Evolutionary conservation across 176 grass and related monocot species (phyloP).

Genomic region (Zoysia japonica): DNA sequence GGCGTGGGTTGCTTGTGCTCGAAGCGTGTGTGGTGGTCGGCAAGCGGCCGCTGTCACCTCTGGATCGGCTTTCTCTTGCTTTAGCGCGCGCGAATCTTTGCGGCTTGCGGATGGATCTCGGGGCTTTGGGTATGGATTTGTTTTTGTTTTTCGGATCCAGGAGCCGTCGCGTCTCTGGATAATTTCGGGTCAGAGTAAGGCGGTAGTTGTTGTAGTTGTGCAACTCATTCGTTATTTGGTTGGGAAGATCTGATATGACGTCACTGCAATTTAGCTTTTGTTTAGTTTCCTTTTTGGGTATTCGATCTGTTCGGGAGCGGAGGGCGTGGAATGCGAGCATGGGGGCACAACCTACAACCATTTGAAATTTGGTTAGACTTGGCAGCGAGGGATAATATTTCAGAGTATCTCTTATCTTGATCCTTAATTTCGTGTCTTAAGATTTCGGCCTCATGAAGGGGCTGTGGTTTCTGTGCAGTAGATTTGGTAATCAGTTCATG

Average conservation of each 20-base stretch:
- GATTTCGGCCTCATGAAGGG: neutral
- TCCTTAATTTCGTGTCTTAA: neutral
- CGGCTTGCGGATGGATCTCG: conserved; percentile 60
- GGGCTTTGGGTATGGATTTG: conserved; percentile 35
- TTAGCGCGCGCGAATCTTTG: conserved; percentile 31
- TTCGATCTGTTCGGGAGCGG: conserved; percentile 12
- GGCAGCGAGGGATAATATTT: neutral
- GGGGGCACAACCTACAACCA: conserved; percentile 3
- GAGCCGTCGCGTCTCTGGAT: neutral
- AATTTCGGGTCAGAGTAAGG: conserved; percentile 6
- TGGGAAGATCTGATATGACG: conserved; percentile 45
- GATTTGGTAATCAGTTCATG: neutral
- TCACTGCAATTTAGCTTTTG: neutral
- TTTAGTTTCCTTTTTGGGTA: neutral
- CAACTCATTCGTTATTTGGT: conserved; percentile 23
- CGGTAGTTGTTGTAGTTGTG: neutral
- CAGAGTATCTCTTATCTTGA: neutral
- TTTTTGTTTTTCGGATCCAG: conserved; percentile 41
- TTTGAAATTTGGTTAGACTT: neutral
- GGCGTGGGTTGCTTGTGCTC: conserved; percentile 33
- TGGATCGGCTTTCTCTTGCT: conserved; percentile 43
- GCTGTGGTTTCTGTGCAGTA: neutral
- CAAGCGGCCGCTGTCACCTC: conserved; percentile 39
- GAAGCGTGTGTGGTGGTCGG: conserved; percentile 40
- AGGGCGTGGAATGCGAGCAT: neutral